These are phyloP conservation scores for Boeremia exigua DNA, from an alignment of 2,329 filamentous ascomycete genomes.

Conservation along the genomic window DNA sequence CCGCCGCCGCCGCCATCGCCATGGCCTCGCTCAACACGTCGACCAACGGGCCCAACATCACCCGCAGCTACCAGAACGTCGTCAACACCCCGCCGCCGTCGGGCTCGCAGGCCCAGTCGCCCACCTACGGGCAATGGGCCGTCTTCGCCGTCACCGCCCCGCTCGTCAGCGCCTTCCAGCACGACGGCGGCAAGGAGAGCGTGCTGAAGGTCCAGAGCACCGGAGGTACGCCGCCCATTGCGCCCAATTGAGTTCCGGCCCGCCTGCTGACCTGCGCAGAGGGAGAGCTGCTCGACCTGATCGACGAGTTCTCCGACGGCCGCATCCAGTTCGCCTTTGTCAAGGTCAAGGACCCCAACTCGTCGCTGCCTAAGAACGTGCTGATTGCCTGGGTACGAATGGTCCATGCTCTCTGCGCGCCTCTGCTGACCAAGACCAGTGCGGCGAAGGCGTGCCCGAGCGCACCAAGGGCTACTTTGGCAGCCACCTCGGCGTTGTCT, in stretches of 20 bases:
- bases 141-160: conserved; percentile 93
- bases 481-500: conserved; percentile 86
- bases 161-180: conserved; percentile 89
- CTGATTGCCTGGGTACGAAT: conserved; percentile 80
- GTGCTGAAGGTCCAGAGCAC: conserved; percentile 92
- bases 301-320: conserved; percentile 96
- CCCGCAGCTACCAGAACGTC: conserved; percentile 67
- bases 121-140: conserved; percentile 91
- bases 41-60: conserved; percentile 61
- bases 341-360: conserved; percentile 96
- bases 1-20: conserved; percentile 14
- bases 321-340: conserved; percentile 96
- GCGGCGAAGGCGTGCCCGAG: conserved; percentile 97
- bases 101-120: conserved; percentile 67
- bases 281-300: conserved; percentile 85
- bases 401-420: not conserved
- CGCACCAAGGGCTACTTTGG: conserved; percentile 98
- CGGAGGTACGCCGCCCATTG: conserved; percentile 66
- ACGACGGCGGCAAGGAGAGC: conserved; percentile 86
- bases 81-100: conserved; percentile 66
- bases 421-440: conserved; percentile 56
- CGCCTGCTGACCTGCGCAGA: conserved; percentile 59
- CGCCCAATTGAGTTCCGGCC: conserved; percentile 7
- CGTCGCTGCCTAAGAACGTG: conserved; percentile 84
- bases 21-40: conserved; percentile 73